A percentile compares a stretch with the other conserved stretches of the same genome.
phyloP scores from a whole-genome alignment of 345 rosid species.

The Camelina hispida region DNA sequence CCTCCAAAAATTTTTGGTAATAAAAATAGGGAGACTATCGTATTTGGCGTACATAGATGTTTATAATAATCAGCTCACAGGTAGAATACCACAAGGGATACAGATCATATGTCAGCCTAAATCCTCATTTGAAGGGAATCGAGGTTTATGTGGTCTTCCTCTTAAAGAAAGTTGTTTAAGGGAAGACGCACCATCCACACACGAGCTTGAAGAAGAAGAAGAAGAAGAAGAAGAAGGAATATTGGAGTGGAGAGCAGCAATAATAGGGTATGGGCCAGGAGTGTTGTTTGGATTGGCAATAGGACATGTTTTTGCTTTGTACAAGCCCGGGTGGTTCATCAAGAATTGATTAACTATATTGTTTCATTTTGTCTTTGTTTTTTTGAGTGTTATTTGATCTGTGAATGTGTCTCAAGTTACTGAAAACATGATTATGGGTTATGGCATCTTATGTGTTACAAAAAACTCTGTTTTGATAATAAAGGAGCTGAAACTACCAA shows the following conservation, averaged over 20 bases:
- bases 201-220: constrained; percentile 28
- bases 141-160: constrained; percentile 31
- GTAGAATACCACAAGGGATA: constrained; percentile 26
- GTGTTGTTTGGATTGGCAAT: constrained; percentile 33
- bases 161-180: constrained; percentile 17
- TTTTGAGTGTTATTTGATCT: neutral
- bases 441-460: neutral
- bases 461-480: constrained; percentile 1
- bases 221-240: neutral
- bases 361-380: neutral
- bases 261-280: constrained; percentile 31
- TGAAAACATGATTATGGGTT: neutral
- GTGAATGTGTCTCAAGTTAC: neutral
- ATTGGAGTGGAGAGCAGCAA: constrained; percentile 24
- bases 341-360: neutral
- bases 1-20: too few relatives aligned
- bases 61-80: constrained; percentile 26
- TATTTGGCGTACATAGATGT: constrained; percentile 32
- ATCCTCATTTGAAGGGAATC: constrained; percentile 26
- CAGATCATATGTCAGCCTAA: constrained; percentile 16
- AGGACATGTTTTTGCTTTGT: constrained; percentile 32
- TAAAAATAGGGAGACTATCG: neutral
- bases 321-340: constrained; percentile 34
- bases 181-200: neutral
- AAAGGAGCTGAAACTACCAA: constrained; percentile 2